Conservation (phyloP, 2,329 filamentous ascomycete species). For the Emmonsia crescens region DNA sequence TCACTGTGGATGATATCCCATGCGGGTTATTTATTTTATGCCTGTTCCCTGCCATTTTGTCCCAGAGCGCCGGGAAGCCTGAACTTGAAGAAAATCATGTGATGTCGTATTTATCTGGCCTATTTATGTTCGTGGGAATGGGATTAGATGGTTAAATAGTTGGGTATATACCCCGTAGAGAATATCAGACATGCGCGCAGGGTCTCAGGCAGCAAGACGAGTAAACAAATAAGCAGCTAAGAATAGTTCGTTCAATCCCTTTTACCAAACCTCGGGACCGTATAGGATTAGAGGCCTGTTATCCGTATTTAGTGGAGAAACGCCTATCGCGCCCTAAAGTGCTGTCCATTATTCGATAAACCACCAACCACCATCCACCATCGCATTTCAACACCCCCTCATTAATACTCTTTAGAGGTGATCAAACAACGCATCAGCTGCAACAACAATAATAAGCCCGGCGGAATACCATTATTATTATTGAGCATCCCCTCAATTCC, state of each 20-base stretch:
- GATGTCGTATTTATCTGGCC: too few relatives aligned
- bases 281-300: too few relatives aligned
- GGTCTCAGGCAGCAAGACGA: not conserved
- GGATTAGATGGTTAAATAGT: not conserved
- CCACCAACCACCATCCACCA: not conserved
- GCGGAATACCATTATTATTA: too few relatives aligned
- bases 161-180: not conserved
- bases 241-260: too few relatives aligned
- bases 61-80: not conserved
- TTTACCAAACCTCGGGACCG: too few relatives aligned
- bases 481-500: not conserved
- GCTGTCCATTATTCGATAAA: not conserved
- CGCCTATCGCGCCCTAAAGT: not conserved
- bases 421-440: too few relatives aligned
- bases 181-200: not conserved
- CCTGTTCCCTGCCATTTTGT: not conserved
- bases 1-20: not conserved
- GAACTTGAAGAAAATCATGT: not conserved
- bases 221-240: not conserved
- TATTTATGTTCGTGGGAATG: too few relatives aligned
- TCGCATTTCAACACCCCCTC: too few relatives aligned
- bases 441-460: not conserved
- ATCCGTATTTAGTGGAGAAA: too few relatives aligned
- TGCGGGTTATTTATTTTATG: too few relatives aligned
- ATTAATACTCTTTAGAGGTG: too few relatives aligned